phyloP scores from a whole-genome alignment of 1,284 basidiomycete species.

The Tilletia setariae region DNA sequence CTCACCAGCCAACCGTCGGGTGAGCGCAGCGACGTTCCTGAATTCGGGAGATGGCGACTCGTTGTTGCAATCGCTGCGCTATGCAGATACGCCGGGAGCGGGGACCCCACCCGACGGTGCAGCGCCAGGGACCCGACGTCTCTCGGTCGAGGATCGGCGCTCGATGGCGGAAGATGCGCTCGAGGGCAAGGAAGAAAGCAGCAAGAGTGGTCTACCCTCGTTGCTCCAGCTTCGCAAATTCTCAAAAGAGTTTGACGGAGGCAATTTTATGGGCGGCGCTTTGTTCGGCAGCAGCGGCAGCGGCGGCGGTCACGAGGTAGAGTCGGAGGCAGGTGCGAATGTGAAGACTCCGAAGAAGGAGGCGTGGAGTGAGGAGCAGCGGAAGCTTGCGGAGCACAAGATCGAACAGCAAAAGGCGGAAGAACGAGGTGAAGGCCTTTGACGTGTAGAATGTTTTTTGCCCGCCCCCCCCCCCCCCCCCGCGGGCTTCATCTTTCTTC shows the following conservation, averaged over 20 bases:
- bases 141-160: too few species aligned
- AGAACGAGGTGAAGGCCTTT: not conserved
- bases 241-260: not conserved
- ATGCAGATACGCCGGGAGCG: too few species aligned
- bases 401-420: slow-evolving; percentile 2
- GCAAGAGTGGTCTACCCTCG: too few species aligned
- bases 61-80: too few species aligned
- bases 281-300: not conserved
- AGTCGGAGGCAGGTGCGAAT: not conserved
- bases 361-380: not conserved
- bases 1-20: not conserved
- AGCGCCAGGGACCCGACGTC: too few species aligned
- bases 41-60: too few species aligned
- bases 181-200: too few species aligned
- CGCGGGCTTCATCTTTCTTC: not conserved
- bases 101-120: too few species aligned
- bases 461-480: not conserved
- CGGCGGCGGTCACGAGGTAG: not conserved
- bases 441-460: not conserved
- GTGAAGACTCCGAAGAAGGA: not conserved
- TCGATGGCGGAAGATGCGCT: too few species aligned
- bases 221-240: too few species aligned
- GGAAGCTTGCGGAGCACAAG: not conserved
- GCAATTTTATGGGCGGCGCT: not conserved
- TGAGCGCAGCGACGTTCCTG: not conserved